phyloP scores from a whole-genome alignment of 2,329 filamentous ascomycete genomes.

The Aspergillus piperis region DNA sequence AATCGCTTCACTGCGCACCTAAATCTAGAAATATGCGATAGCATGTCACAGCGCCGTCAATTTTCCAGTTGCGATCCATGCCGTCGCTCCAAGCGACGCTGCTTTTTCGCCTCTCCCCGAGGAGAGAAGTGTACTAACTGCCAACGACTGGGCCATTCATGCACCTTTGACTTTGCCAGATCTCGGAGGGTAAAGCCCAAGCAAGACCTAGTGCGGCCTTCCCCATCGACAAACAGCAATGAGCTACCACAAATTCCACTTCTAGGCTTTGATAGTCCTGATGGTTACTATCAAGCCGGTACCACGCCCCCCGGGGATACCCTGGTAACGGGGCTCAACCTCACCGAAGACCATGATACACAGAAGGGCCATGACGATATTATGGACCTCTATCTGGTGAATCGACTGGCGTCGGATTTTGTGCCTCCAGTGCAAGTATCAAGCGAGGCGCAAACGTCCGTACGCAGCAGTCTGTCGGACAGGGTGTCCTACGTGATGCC shows the following conservation, averaged over 20 bases:
- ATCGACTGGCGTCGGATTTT: no score
- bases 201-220: background rate
- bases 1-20: no score
- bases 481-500: background rate
- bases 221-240: background rate
- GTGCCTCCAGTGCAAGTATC: no score
- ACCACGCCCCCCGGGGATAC: background rate
- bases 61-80: constrained; percentile 30
- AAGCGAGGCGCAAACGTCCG: no score
- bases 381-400: background rate
- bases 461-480: background rate
- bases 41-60: constrained; percentile 20
- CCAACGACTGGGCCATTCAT: constrained; percentile 20
- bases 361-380: background rate
- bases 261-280: background rate
- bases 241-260: background rate
- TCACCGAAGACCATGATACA: background rate
- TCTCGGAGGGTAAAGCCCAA: background rate
- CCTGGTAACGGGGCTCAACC: background rate
- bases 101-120: constrained; percentile 14
- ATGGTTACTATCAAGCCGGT: background rate
- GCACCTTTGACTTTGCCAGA: constrained; percentile 25
- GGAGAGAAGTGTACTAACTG: constrained; percentile 20
- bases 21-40: no score
- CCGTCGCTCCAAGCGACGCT: constrained; percentile 29